These are phyloP conservation scores for Saccharomycopsis javanensis DNA, from an alignment of 805 yeast species.

Conservation along the genomic window DNA sequence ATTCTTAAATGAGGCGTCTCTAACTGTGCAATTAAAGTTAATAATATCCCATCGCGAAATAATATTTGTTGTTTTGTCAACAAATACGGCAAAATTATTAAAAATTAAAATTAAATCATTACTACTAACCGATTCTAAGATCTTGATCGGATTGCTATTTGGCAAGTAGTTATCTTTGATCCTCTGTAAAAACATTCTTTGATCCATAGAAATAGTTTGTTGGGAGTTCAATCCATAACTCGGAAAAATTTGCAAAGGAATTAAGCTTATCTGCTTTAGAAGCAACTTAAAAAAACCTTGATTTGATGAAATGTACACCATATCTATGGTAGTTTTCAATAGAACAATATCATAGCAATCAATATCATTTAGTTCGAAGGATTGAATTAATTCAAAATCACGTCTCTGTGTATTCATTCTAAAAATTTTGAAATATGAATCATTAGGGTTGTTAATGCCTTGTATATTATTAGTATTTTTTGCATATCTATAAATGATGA, in stretches of 20 bases:
- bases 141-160: constrained; percentile 14
- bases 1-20: constrained; percentile 17
- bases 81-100: constrained; percentile 13
- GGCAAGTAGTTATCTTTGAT: constrained; percentile 11
- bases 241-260: constrained; percentile 14
- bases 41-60: constrained; percentile 16
- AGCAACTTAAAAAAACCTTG: constrained; percentile 14
- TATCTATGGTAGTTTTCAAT: constrained; percentile 12
- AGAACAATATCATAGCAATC: constrained; percentile 16
- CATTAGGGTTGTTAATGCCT: constrained; percentile 14
- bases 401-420: constrained; percentile 6
- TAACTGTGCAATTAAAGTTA: constrained; percentile 15
- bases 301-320: constrained; percentile 15
- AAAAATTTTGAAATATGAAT: constrained; percentile 12
- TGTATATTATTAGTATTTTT: constrained; percentile 17
- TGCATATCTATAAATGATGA: constrained; percentile 14
- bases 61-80: constrained; percentile 11
- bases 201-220: constrained; percentile 13
- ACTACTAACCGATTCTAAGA: constrained; percentile 8
- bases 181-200: constrained; percentile 16
- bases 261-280: constrained; percentile 4
- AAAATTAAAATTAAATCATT: constrained; percentile 14
- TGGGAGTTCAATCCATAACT: constrained; percentile 13
- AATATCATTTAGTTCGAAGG: constrained; percentile 14
- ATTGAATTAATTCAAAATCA: constrained; percentile 12